Evolutionary conservation across 345 rosid genomes (phyloP).

Genomic region (Populus davidiana): DNA sequence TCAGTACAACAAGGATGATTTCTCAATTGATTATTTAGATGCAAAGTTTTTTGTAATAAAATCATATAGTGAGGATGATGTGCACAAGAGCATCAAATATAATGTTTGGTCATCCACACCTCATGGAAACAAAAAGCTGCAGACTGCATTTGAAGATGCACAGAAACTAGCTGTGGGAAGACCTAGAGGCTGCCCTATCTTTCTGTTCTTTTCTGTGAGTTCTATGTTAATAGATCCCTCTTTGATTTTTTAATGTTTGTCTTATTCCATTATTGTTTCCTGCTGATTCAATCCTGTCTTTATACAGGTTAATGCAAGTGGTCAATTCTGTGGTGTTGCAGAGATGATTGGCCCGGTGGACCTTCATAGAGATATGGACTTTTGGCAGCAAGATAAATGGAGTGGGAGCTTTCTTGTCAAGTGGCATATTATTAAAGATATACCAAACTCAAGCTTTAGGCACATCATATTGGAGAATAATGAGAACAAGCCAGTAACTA

Average conservation of each 20-base stretch:
- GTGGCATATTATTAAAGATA: slow-evolving; percentile 92
- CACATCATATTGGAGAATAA: slow-evolving; percentile 85
- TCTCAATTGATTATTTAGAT: slow-evolving; percentile 47
- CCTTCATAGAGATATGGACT: slow-evolving; percentile 76
- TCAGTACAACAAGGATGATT: slow-evolving; percentile 75
- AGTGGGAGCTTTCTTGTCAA: slow-evolving; percentile 90
- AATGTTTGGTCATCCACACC: slow-evolving; percentile 93
- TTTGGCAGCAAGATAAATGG: slow-evolving; percentile 99
- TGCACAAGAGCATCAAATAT: slow-evolving; percentile 96
- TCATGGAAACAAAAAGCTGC: slow-evolving; percentile 92
- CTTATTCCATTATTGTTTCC: not conserved
- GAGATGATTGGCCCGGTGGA: slow-evolving; percentile 94
- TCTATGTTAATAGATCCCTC: not conserved
- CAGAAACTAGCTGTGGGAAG: slow-evolving; percentile 55
- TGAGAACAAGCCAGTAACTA: slow-evolving; percentile 95
- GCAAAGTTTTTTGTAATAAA: slow-evolving; percentile 89
- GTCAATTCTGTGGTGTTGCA: slow-evolving; percentile 94
- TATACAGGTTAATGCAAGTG: slow-evolving; percentile 91
- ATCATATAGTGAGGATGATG: slow-evolving; percentile 97
- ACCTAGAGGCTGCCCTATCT: slow-evolving; percentile 61
- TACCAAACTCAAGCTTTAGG: slow-evolving; percentile 67
- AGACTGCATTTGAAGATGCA: slow-evolving; percentile 68
- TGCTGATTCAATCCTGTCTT: slow-evolving; percentile 16
- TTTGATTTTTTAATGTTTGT: not conserved
- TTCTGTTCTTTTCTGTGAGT: slow-evolving; percentile 90